These are phyloP conservation scores for Vigna trinervia DNA, from an alignment of 306 rosid genomes.

Conservation along the genomic window DNA sequence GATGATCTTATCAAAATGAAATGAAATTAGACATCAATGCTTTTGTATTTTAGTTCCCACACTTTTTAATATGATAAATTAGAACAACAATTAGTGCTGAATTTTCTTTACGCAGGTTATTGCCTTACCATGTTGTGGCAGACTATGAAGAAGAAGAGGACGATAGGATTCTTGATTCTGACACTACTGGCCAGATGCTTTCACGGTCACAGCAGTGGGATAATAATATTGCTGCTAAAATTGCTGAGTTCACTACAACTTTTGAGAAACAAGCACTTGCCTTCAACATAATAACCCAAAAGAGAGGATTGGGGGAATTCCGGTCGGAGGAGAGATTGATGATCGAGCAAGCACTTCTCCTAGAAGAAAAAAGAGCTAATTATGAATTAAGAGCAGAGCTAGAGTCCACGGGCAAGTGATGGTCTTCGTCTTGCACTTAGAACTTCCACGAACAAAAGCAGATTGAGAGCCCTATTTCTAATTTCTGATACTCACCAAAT, in stretches of 20 bases:
- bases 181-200: slow-evolving; percentile 87
- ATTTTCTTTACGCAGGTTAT: slow-evolving; percentile 61
- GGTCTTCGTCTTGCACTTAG: too few species aligned
- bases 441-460: too few species aligned
- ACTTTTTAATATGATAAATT: slow-evolving; percentile 24
- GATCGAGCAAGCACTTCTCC: slow-evolving; percentile 93
- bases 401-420: slow-evolving; percentile 50
- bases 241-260: slow-evolving; percentile 89
- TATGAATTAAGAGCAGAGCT: slow-evolving; percentile 74
- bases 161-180: slow-evolving; percentile 94
- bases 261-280: slow-evolving; percentile 97
- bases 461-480: too few species aligned
- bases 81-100: neutral
- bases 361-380: slow-evolving; percentile 81
- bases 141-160: slow-evolving; percentile 99
- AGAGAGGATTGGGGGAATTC: slow-evolving; percentile 83
- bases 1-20: neutral
- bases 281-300: slow-evolving; percentile 86
- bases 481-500: too few species aligned
- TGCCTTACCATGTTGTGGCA: slow-evolving; percentile 98
- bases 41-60: neutral
- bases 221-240: slow-evolving; percentile 87
- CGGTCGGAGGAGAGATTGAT: slow-evolving; percentile 97
- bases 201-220: slow-evolving; percentile 99
- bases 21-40: neutral